phyloP scores from a whole-genome alignment of 768 basidiomycete species.

The Tubosaeta brunneosetosa region DNA sequence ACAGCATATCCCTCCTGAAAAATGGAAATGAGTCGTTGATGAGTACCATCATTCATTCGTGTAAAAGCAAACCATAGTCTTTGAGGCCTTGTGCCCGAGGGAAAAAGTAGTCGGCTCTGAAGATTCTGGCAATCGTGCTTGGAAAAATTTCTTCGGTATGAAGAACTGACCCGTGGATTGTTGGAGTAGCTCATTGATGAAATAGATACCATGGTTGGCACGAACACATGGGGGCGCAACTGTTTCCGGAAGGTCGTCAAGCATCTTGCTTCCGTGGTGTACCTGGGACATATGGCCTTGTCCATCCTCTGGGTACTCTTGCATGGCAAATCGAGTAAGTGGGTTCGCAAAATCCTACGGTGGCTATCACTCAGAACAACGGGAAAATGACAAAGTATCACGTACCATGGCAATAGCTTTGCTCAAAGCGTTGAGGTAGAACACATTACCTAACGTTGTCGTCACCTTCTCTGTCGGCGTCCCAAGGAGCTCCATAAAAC shows the following conservation, averaged over 20 bases:
- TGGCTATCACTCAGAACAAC: no score
- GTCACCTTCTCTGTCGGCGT: constrained; percentile 20
- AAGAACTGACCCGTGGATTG: constrained; percentile 3
- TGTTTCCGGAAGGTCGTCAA: constrained; percentile 21
- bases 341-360: constrained; percentile 27
- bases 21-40: neutral
- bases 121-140: neutral
- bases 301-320: constrained; percentile 27
- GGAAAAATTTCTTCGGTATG: constrained; percentile 13
- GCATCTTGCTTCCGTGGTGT: constrained; percentile 28
- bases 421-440: constrained; percentile 24
- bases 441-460: constrained; percentile 20
- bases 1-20: constrained; percentile 10
- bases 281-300: neutral
- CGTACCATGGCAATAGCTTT: constrained; percentile 20
- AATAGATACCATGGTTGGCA: constrained; percentile 16
- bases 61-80: neutral
- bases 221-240: constrained; percentile 24
- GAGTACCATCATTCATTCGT: no score
- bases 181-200: constrained; percentile 20
- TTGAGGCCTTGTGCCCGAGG: constrained; percentile 1
- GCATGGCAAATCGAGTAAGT: constrained; percentile 16
- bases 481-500: constrained; percentile 17
- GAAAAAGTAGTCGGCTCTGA: neutral
- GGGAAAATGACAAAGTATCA: neutral